Evolutionary conservation across 768 basidiomycete species (phyloP).

Genomic region (Amanita fuliginea): DNA sequence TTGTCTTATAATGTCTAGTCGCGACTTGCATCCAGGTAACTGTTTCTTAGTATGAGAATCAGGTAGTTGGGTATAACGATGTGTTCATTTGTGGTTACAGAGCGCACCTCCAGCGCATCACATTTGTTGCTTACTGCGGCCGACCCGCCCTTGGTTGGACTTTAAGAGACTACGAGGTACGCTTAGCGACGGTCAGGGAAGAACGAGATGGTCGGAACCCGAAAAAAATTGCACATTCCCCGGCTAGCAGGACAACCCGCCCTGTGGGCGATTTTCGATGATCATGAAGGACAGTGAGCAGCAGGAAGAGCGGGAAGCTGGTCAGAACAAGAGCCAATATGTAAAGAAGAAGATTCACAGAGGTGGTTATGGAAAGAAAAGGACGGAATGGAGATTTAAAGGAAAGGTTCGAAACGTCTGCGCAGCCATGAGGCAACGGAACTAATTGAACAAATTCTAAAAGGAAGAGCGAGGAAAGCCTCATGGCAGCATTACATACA

Average conservation of each 20-base stretch:
- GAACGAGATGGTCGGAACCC: not conserved
- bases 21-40: no score
- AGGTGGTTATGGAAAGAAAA: not conserved
- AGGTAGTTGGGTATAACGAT: no score
- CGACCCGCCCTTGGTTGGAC: not conserved
- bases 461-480: not conserved
- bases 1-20: no score
- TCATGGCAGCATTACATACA: conserved; percentile 3
- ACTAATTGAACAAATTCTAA: not conserved
- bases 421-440: not conserved
- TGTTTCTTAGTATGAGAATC: no score
- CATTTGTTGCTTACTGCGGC: no score
- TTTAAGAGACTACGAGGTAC: not conserved
- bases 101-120: no score
- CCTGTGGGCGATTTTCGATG: not conserved
- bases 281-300: conserved; percentile 1
- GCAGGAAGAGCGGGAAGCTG: conserved; percentile 1
- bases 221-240: not conserved
- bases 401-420: not conserved
- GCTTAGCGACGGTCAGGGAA: not conserved
- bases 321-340: not conserved
- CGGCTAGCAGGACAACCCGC: not conserved
- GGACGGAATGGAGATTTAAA: not conserved
- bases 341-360: conserved; percentile 1
- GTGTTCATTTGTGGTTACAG: no score